These are phyloP conservation scores for Schizosaccharomyces pombe DNA, from an alignment of 805 yeast genomes.

Conservation along the genomic window DNA sequence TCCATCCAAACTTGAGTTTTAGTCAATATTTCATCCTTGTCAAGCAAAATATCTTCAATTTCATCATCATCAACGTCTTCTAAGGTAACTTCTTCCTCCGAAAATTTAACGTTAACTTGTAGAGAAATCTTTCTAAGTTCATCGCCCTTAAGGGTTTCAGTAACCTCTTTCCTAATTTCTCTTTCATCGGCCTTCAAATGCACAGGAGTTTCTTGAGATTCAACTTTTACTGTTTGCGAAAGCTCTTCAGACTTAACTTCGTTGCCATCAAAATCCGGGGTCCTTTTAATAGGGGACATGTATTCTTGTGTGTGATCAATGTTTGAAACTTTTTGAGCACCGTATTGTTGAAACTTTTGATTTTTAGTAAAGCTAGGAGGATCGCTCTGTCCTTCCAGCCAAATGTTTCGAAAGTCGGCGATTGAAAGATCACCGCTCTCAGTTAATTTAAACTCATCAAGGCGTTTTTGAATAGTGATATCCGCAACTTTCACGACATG, in stretches of 20 bases:
- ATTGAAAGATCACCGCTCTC: constrained; percentile 52
- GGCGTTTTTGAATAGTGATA: constrained; percentile 71
- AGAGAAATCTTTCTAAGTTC: not conserved
- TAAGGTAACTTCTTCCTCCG: constrained; percentile 20
- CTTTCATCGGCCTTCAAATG: constrained; percentile 7
- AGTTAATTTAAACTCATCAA: constrained; percentile 68
- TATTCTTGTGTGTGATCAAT: not conserved
- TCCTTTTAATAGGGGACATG: not conserved
- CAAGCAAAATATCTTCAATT: constrained; percentile 33
- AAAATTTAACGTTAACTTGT: constrained; percentile 1
- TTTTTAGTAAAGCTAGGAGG: constrained; percentile 70
- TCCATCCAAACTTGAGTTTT: constrained; percentile 82
- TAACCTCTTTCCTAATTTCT: constrained; percentile 3
- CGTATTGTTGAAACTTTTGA: constrained; percentile 18
- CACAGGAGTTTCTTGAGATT: not conserved
- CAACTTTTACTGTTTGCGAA: not conserved
- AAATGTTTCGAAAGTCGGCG: constrained; percentile 37
- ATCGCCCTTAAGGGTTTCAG: not conserved
- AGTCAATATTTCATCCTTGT: constrained; percentile 36
- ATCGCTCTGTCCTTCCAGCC: constrained; percentile 24
- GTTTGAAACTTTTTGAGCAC: not conserved
- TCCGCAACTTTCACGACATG: constrained; percentile 90
- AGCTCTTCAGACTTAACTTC: not conserved
- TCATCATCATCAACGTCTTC: constrained; percentile 66
- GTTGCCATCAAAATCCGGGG: not conserved